Percentiles rank a stretch among this genome's conserved stretches.
phyloP scores from a whole-genome alignment of 192 early-diverging fungal genomes.

The Paraglomus occultum region DNA sequence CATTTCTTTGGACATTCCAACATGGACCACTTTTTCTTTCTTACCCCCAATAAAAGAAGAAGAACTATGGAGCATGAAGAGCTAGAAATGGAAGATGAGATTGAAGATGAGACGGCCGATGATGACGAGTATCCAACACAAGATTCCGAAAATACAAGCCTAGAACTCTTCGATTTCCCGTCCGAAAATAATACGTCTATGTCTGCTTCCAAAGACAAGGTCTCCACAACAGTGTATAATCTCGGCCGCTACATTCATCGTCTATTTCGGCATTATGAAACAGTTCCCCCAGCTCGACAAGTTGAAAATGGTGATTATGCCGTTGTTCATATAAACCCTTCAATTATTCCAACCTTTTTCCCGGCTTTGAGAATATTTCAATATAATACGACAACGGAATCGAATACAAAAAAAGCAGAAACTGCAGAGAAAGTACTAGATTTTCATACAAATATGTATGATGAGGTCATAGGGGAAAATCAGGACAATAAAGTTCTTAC shows the following conservation, averaged over 20 bases:
- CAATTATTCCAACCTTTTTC: slow-evolving; percentile 62
- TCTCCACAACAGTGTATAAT: not conserved
- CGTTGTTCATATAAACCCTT: slow-evolving; percentile 55
- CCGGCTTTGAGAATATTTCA: slow-evolving; percentile 61
- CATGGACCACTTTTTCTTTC: slow-evolving; percentile 65
- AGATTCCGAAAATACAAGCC: not conserved
- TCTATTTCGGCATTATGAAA: slow-evolving; percentile 2
- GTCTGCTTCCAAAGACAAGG: not conserved
- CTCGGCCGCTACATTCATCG: not conserved
- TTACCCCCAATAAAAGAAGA: slow-evolving; percentile 32
- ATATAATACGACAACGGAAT: slow-evolving; percentile 39
- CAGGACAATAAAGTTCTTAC: too few relatives aligned
- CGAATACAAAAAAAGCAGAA: not conserved
- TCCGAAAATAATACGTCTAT: too few relatives aligned
- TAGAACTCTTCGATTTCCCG: too few relatives aligned
- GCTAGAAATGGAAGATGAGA: not conserved
- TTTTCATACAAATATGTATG: not conserved
- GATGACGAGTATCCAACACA: not conserved
- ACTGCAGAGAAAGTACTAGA: not conserved
- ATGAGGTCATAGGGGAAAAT: too few relatives aligned
- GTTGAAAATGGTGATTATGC: slow-evolving; percentile 30
- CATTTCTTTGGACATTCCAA: slow-evolving; percentile 78
- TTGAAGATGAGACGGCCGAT: not conserved
- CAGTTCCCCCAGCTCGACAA: not conserved
- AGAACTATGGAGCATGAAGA: not conserved